Evolutionary conservation across 345 rosid genomes (phyloP).

Genomic region (Linum lewisii): DNA sequence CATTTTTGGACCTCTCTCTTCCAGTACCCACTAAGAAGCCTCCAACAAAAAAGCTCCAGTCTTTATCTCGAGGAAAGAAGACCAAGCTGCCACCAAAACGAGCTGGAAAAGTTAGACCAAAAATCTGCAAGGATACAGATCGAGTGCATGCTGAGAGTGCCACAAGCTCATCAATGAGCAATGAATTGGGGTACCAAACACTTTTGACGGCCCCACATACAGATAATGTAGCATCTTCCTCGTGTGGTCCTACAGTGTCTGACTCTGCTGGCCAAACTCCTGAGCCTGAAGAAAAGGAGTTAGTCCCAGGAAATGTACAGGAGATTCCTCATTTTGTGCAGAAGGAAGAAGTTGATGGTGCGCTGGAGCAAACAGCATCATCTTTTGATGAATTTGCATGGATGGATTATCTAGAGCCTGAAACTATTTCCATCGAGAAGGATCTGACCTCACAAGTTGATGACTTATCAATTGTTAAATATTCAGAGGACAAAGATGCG

Average conservation of each 20-base stretch:
- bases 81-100: conserved; percentile 58
- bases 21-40: conserved; percentile 80
- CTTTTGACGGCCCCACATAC: conserved; percentile 14
- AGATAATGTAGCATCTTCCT: conserved; percentile 20
- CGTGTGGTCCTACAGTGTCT: conserved; percentile 19
- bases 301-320: conserved; percentile 21
- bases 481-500: conserved; percentile 13
- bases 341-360: conserved; percentile 27
- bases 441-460: conserved; percentile 27
- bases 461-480: conserved; percentile 20
- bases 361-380: conserved; percentile 20
- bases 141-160: conserved; percentile 19
- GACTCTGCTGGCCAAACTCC: conserved; percentile 18
- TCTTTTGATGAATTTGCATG: conserved; percentile 26
- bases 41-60: conserved; percentile 45
- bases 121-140: conserved; percentile 37
- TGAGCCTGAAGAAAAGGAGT: conserved; percentile 18
- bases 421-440: conserved; percentile 28
- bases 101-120: conserved; percentile 35
- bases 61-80: conserved; percentile 54
- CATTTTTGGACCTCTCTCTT: conserved; percentile 89
- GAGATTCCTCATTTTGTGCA: conserved; percentile 20
- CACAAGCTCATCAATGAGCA: conserved; percentile 22
- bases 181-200: conserved; percentile 15
- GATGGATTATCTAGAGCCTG: conserved; percentile 43